Evolutionary conservation across 106 monocot species (phyloP).

Genomic region (Platanthera zijinensis): DNA sequence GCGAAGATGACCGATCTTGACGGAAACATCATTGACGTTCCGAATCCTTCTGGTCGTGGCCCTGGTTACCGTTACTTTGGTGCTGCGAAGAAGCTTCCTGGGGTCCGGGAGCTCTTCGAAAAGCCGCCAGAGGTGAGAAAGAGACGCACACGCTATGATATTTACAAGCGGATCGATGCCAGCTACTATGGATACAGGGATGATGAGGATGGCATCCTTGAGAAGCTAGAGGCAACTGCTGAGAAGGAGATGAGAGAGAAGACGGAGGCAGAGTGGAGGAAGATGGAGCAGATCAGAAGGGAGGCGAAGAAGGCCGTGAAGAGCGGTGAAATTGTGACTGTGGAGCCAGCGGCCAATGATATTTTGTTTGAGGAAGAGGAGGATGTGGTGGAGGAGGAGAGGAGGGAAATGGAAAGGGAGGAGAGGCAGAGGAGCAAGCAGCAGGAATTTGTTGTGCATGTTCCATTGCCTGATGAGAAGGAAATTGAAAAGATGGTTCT

Average conservation of each 20-base stretch:
- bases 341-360: conserved; percentile 34
- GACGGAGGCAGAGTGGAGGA: conserved; percentile 52
- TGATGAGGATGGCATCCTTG: conserved; percentile 91
- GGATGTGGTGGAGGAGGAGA: conserved; percentile 93
- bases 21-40: conserved; percentile 85
- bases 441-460: conserved; percentile 82
- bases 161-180: conserved; percentile 88
- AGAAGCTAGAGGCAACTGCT: conserved; percentile 70
- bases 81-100: conserved; percentile 93
- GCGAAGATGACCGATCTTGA: conserved; percentile 96
- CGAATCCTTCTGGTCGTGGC: conserved; percentile 86
- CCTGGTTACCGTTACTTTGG: conserved; percentile 97
- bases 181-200: conserved; percentile 94
- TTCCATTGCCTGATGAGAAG: conserved; percentile 79
- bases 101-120: conserved; percentile 92
- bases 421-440: conserved; percentile 42
- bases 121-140: conserved; percentile 88
- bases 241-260: conserved; percentile 50
- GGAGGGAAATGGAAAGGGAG: conserved; percentile 31
- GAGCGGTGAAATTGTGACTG: conserved; percentile 74
- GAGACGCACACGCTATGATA: conserved; percentile 72
- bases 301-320: conserved; percentile 77
- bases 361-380: conserved; percentile 86
- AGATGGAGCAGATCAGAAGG: conserved; percentile 56
- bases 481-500: conserved; percentile 93